Evolutionary conservation across 108 stramenopile genomes (phyloP), one percentile per base, ranked within the genome.

Genomic region (Cyclotella atomus): DNA sequence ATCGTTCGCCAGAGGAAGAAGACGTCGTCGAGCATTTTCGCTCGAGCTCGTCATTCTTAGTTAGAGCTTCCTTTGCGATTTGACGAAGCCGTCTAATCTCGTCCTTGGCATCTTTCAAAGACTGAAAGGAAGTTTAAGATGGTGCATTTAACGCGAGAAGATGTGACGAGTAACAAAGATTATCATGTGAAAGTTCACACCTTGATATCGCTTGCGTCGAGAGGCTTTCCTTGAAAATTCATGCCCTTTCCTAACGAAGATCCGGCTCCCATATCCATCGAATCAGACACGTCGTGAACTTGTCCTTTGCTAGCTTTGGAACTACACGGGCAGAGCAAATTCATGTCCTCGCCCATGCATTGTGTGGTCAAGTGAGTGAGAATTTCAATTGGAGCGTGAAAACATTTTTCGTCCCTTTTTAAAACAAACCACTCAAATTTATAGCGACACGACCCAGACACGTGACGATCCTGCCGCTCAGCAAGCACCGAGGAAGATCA

Each of bases 91-190:
- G 36, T 27, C 65, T 62, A 44, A 82, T 82, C 55, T 82, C 81
- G 34, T 77, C 81, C 38, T 77, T 82, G 6, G 81, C 81, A 52
- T 77, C 81, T 25, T 73, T 76, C 33, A 82, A 38, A 34, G 70
- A 71, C 70, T 81, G 34, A 50, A 41, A 9, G n/a, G n/a, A n/a
- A n/a, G n/a, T n/a, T n/a, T n/a, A n/a, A 15, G 19, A 54, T 19
- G 0, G 23, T 17, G 53, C 8, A 52, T 35, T 20, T 15, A n/a
- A 49, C 8, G 21, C 8, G n/a, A 34, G 27, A 36, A 36, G 17
- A 38, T 35, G 17, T 19, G 44, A 28, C 38, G 7, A 41, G 23
- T n/a, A n/a, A n/a, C n/a, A n/a, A n/a, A n/a, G n/a, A 53, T 53
- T 12, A 10, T 23, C 23, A 53, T 53, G 9, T 12, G 20, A 25